A percentile compares a stretch with the other conserved stretches of the same genome.
These are phyloP conservation scores for Ogataea thermomethanolica DNA, from an alignment of 805 yeast genomes.

Conservation along the genomic window DNA sequence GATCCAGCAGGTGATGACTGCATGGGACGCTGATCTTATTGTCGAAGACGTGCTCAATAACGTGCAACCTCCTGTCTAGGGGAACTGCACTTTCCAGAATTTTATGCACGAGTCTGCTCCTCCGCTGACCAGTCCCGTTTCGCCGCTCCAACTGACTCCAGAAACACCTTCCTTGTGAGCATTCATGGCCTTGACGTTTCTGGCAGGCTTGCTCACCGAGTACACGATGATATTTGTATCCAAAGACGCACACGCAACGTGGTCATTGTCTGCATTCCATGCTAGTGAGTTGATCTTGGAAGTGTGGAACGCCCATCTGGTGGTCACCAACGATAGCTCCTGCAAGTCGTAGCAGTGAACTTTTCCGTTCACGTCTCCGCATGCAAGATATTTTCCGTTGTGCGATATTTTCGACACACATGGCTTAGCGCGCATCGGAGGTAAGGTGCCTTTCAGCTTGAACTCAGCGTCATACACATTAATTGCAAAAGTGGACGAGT, in stretches of 20 bases:
- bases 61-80: conserved; percentile 50
- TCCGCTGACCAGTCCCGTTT: conserved; percentile 53
- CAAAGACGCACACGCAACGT: conserved; percentile 72
- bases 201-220: conserved; percentile 73
- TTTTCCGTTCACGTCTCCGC: conserved; percentile 86
- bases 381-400: conserved; percentile 64
- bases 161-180: conserved; percentile 90
- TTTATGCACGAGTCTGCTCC: conserved; percentile 84
- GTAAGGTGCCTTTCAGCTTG: conserved; percentile 20
- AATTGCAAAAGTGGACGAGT: conserved; percentile 38
- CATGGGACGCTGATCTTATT: conserved; percentile 46
- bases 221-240: conserved; percentile 82
- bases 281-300: conserved; percentile 71
- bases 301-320: conserved; percentile 95
- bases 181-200: conserved; percentile 66
- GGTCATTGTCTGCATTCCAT: conserved; percentile 76
- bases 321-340: conserved; percentile 59
- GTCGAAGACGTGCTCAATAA: conserved; percentile 49
- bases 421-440: conserved; percentile 57
- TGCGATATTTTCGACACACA: conserved; percentile 68
- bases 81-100: conserved; percentile 52
- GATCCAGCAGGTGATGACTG: conserved; percentile 38
- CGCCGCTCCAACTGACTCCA: conserved; percentile 63
- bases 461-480: conserved; percentile 35
- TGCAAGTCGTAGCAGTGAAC: conserved; percentile 63